phyloP scores from a whole-genome alignment of 306 rosid genomes.

The Myrica gale region DNA sequence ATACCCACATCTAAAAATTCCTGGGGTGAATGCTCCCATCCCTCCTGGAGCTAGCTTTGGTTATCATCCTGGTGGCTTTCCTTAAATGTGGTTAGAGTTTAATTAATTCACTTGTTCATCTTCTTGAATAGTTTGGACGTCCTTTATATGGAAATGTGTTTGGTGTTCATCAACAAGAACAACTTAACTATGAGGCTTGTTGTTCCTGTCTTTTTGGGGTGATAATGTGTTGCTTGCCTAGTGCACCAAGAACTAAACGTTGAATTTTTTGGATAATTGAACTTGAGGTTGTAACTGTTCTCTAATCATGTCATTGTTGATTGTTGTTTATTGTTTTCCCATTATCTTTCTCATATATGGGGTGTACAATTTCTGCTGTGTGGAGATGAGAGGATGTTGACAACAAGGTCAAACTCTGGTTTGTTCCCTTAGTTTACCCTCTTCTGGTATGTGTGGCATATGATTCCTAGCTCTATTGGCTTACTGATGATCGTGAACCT shows the following conservation, averaged over 20 bases:
- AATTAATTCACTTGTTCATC: conserved; percentile 28
- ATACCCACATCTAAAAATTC: conserved; percentile 92
- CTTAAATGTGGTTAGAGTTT: conserved; percentile 7
- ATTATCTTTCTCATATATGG: neutral
- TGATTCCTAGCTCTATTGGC: no score
- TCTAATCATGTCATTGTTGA: neutral
- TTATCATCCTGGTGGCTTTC: conserved; percentile 91
- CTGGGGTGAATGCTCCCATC: conserved; percentile 94
- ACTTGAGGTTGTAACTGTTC: neutral
- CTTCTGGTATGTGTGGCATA: no score
- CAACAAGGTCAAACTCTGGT: no score
- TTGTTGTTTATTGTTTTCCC: neutral
- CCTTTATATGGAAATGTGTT: conserved; percentile 97
- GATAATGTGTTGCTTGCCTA: neutral
- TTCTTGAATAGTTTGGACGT: conserved; percentile 63
- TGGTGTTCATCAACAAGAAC: conserved; percentile 89
- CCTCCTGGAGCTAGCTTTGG: conserved; percentile 98
- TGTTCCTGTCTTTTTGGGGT: no score
- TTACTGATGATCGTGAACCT: no score
- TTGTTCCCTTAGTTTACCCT: no score
- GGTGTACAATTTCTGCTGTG: neutral
- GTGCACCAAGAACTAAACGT: neutral
- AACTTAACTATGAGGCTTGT: conserved; percentile 78
- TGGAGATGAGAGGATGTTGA: no score
- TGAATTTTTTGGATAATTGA: neutral